phyloP scores from a whole-genome alignment of 1,284 basidiomycete species.

The Rhodotorula sp. region DNA sequence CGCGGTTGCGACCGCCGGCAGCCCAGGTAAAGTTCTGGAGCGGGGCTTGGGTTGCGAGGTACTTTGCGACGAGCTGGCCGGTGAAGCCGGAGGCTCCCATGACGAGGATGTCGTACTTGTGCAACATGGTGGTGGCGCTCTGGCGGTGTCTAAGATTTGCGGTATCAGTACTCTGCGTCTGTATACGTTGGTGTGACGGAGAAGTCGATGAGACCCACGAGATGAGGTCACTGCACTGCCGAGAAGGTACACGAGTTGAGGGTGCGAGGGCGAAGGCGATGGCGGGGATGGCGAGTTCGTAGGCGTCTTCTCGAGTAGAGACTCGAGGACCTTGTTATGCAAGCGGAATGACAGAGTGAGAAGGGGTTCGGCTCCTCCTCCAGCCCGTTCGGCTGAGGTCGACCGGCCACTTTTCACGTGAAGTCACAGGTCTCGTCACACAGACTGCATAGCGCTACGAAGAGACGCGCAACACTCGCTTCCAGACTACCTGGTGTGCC shows the following conservation, averaged over 20 bases:
- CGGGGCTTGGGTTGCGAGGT: constrained; percentile 25
- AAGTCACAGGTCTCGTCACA: too few species aligned
- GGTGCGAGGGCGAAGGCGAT: background rate
- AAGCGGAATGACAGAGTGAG: too few species aligned
- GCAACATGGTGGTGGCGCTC: background rate
- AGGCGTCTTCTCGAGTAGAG: background rate
- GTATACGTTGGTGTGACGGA: background rate
- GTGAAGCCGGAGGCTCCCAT: constrained; percentile 43
- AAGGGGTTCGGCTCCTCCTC: too few species aligned
- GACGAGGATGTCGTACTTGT: constrained; percentile 36
- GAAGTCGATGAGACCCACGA: background rate
- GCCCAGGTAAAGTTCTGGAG: constrained; percentile 26
- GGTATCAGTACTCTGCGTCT: too few species aligned
- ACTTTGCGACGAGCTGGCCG: constrained; percentile 37
- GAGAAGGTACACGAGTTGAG: background rate
- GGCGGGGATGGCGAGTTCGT: background rate
- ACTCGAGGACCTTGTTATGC: too few species aligned
- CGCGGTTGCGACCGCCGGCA: constrained; percentile 36
- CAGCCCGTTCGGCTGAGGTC: too few species aligned
- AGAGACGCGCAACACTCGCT: too few species aligned
- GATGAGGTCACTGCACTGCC: background rate
- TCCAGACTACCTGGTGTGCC: too few species aligned
- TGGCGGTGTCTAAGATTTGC: too few species aligned
- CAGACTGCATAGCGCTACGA: too few species aligned
- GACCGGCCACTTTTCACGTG: too few species aligned